phyloP scores from a whole-genome alignment of 805 yeast genomes.

The Candida montana region DNA sequence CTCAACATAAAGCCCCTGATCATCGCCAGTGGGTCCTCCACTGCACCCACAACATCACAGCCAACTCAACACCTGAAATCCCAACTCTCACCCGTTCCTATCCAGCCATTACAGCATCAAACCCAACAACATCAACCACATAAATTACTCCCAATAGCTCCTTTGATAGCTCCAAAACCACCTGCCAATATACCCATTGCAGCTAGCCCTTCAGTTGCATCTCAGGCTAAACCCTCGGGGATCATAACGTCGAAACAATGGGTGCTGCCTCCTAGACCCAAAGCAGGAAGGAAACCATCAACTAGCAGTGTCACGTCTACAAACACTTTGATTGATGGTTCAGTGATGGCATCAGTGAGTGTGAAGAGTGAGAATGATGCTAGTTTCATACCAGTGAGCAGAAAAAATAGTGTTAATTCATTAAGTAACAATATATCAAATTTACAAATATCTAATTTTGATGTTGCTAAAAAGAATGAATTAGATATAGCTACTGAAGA shows the following conservation, averaged over 20 bases:
- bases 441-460: conserved; percentile 10
- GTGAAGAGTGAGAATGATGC: not conserved
- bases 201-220: conserved; percentile 71
- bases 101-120: too few species aligned
- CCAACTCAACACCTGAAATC: too few species aligned
- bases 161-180: conserved; percentile 8
- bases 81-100: too few species aligned
- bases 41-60: too few species aligned
- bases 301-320: not conserved
- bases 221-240: conserved; percentile 55
- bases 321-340: not conserved
- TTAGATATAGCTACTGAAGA: conserved; percentile 38
- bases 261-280: conserved; percentile 83
- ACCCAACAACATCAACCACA: too few species aligned
- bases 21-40: too few species aligned
- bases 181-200: conserved; percentile 30
- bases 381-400: not conserved
- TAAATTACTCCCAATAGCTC: conserved; percentile 3
- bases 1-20: too few species aligned
- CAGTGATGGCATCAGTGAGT: too few species aligned
- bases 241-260: conserved; percentile 59
- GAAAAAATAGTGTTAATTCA: conserved; percentile 3
- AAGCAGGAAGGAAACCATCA: conserved; percentile 6
- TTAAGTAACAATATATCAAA: conserved; percentile 5
- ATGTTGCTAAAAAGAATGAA: conserved; percentile 30